These are phyloP conservation scores for Ilyonectria sp. DNA, from an alignment of 2,329 filamentous ascomycete genomes.

Conservation along the genomic window DNA sequence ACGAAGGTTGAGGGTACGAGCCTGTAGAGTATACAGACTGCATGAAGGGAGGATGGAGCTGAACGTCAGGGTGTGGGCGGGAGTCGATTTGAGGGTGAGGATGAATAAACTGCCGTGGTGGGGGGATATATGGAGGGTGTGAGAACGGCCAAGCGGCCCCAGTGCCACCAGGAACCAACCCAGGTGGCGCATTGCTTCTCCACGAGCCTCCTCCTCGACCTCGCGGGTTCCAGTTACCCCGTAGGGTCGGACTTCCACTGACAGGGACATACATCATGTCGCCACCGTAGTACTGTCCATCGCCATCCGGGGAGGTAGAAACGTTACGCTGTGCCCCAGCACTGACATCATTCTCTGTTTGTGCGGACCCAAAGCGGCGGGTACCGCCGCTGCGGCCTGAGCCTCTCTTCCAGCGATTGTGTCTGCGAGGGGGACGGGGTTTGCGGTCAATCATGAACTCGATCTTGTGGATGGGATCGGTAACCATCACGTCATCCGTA, in stretches of 20 bases:
- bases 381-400: conserved; percentile 37
- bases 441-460: conserved; percentile 72
- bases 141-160: conserved; percentile 5
- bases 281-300: conserved; percentile 25
- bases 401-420: conserved; percentile 46
- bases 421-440: conserved; percentile 50
- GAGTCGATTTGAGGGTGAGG: neutral
- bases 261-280: conserved; percentile 17
- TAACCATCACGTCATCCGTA: conserved; percentile 74
- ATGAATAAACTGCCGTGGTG: conserved; percentile 21
- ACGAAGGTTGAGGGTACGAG: neutral
- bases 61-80: neutral
- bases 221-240: conserved; percentile 21
- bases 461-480: conserved; percentile 76
- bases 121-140: conserved; percentile 19
- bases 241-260: conserved; percentile 1
- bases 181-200: conserved; percentile 34
- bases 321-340: conserved; percentile 10
- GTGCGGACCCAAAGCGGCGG: conserved; percentile 24
- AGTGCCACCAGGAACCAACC: conserved; percentile 12
- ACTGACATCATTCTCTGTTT: conserved; percentile 5
- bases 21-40: neutral
- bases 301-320: conserved; percentile 27
- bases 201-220: conserved; percentile 30
- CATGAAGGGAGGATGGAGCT: conserved; percentile 15